Conservation (phyloP, 441 rosid genomes). For the Gossypium davidsonii region DNA sequence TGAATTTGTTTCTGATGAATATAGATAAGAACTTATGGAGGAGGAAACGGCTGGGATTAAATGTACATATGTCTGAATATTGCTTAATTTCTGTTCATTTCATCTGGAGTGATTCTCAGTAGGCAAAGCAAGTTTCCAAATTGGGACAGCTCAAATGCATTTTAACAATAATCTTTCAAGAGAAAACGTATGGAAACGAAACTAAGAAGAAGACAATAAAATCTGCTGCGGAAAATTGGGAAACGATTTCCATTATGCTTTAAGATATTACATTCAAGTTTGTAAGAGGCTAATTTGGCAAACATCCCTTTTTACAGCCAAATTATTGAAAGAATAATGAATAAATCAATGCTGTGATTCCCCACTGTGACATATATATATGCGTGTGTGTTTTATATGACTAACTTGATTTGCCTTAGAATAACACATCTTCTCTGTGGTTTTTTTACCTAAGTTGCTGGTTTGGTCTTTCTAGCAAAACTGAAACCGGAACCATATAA, state of each 20-base stretch:
- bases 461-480: conserved; percentile 17
- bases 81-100: no score
- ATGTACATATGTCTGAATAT: no score
- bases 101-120: no score
- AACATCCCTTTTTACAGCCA: neutral
- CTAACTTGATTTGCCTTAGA: conserved; percentile 25
- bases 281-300: neutral
- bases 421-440: conserved; percentile 12
- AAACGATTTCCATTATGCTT: conserved; percentile 10
- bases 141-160: no score
- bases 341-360: conserved; percentile 15
- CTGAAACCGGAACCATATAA: conserved; percentile 1
- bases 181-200: neutral
- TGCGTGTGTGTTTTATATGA: conserved; percentile 5
- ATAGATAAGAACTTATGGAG: no score
- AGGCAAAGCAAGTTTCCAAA: no score
- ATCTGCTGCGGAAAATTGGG: conserved; percentile 2
- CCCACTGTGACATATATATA: conserved; percentile 5
- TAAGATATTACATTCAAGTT: conserved; percentile 18
- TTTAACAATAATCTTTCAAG: no score
- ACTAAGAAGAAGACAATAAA: neutral
- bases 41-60: no score
- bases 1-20: no score
- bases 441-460: conserved; percentile 10
- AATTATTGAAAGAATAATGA: conserved; percentile 19